phyloP scores from a whole-genome alignment of 2,329 filamentous ascomycete species.

The Fusarium miscanthi region DNA sequence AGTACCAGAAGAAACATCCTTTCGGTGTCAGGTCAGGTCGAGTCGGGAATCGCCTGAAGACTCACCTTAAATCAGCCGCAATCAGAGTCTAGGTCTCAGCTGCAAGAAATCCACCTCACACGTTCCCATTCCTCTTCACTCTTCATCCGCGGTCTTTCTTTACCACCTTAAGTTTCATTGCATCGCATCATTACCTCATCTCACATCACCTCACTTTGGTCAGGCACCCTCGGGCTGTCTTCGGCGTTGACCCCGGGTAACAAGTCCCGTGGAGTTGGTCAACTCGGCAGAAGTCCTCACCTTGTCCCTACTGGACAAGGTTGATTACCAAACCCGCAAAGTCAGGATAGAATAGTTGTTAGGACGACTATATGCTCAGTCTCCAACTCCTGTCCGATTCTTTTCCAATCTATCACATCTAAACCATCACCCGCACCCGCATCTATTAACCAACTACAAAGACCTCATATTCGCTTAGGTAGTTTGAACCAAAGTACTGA shows the following conservation, averaged over 20 bases:
- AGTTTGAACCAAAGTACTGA: slow-evolving; percentile 13
- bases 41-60: neutral
- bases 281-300: slow-evolving; percentile 12
- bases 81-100: slow-evolving; percentile 4
- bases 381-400: neutral
- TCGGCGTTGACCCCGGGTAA: neutral
- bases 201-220: slow-evolving; percentile 3
- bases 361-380: slow-evolving; percentile 20
- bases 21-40: neutral
- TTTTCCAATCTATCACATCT: neutral
- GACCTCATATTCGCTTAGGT: slow-evolving; percentile 23
- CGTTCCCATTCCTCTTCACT: neutral
- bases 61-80: slow-evolving; percentile 6
- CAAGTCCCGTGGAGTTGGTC: neutral
- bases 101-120: neutral
- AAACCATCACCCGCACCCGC: neutral
- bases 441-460: slow-evolving; percentile 20
- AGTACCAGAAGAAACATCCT: neutral
- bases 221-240: slow-evolving; percentile 2
- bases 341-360: slow-evolving; percentile 29
- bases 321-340: slow-evolving; percentile 38
- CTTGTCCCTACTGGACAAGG: slow-evolving; percentile 11
- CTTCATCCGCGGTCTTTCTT: neutral
- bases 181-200: slow-evolving; percentile 13
- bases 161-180: slow-evolving; percentile 1